Evolutionary conservation across 75 land plant genomes (phyloP), one percentile per base, ranked within the genome.

Genomic region (Cryptomeria japonica): DNA sequence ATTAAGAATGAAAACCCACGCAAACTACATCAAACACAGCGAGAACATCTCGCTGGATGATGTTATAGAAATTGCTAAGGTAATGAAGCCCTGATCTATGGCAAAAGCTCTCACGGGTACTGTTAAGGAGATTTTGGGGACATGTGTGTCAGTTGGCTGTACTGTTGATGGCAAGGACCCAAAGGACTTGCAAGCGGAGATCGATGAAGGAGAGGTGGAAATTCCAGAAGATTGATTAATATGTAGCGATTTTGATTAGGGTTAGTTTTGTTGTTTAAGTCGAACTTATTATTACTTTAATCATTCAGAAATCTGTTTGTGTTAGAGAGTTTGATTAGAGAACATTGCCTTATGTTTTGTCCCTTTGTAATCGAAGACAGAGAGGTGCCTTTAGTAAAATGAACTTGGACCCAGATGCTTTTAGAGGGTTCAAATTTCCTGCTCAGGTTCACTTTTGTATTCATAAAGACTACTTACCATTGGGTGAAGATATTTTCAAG

Each of bases 91-190:
- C 51, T 87, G 93, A 64, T 95, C 96, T 56, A 95, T 95, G 96
- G 95, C 95, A 39, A 95, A 95, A 91, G 89, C 87, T 6, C 44
- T 91, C 79, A 14, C 89, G 32, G 94, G 94, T 0, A 87, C 95
- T 46, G 93, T 95, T 3, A 95, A 95, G 96, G 96, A 95, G 89
- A 95, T 95, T 64, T 83, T 95, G 19, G 96, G 95, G 22, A 95
- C 96, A 1, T 95, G 96, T 51, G 95, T 95, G 13, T 94, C 94
- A 15, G 95, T 95, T 41, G 96, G 96, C 1, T 94, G 94, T 84
- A 94, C 95, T 39, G 95, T 95, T 31, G 96, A 94, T 86, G 96
- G 95, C 12, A 95, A 95, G 90, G 90, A 90, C 79, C 93, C 93
- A 1, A 92, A 90, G 88, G 93, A 90, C 70, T 53, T 92, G 53